phyloP scores from a whole-genome alignment of 805 yeast genomes.

The Ogataea zsoltii region DNA sequence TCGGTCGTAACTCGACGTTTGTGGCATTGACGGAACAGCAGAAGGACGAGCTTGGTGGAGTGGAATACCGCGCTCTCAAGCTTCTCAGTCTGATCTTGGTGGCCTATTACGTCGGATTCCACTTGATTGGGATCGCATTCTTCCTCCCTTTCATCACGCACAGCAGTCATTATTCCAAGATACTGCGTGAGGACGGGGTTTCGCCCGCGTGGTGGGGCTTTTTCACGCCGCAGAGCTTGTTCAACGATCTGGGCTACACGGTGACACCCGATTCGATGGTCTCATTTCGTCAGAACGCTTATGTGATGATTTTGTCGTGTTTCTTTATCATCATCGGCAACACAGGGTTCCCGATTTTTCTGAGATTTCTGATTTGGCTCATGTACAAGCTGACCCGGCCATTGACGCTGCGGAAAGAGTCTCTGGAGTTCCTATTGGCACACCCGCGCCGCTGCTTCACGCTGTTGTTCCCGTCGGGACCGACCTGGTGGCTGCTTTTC shows the following conservation, averaged over 20 bases:
- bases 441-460: conserved; percentile 98
- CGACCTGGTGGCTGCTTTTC: conserved; percentile 92
- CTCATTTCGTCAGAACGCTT: conserved; percentile 63
- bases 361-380: conserved; percentile 83
- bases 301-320: conserved; percentile 59
- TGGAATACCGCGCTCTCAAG: conserved; percentile 89
- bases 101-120: conserved; percentile 75
- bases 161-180: conserved; percentile 41
- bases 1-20: conserved; percentile 92
- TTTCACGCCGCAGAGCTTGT: conserved; percentile 76
- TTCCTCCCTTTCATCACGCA: conserved; percentile 63
- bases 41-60: conserved; percentile 95
- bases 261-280: conserved; percentile 79
- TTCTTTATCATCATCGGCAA: conserved; percentile 88
- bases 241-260: conserved; percentile 84
- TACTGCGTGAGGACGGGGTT: conserved; percentile 57
- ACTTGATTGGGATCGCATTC: conserved; percentile 52
- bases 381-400: conserved; percentile 67
- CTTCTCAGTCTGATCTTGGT: conserved; percentile 65
- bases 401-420: conserved; percentile 64
- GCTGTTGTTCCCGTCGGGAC: conserved; percentile 82
- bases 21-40: conserved; percentile 78
- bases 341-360: conserved; percentile 87
- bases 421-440: conserved; percentile 81
- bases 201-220: conserved; percentile 92